phyloP scores from a whole-genome alignment of 1,139 yeast genomes.

The Trichomonascaceae sp. region DNA sequence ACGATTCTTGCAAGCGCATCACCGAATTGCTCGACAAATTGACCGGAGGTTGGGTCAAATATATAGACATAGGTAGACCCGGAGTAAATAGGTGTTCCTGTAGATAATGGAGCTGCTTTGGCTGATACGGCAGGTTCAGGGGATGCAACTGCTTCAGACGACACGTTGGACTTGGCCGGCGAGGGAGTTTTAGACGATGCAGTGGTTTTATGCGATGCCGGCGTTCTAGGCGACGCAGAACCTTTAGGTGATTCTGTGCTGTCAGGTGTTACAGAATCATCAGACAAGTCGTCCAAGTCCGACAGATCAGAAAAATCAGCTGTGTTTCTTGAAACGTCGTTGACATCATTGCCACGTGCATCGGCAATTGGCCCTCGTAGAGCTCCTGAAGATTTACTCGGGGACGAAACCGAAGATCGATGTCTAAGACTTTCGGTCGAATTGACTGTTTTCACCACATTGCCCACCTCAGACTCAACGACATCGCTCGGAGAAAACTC shows the following conservation, averaged over 20 bases:
- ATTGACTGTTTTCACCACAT: background rate
- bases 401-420: background rate
- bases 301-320: background rate
- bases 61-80: conserved; percentile 45
- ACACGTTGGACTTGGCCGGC: too few species aligned
- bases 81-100: background rate
- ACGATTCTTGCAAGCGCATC: conserved; percentile 37
- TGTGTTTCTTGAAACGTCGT: background rate
- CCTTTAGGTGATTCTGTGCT: background rate
- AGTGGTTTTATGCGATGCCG: background rate
- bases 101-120: too few species aligned
- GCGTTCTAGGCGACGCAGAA: background rate
- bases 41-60: conserved; percentile 50
- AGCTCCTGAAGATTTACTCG: background rate
- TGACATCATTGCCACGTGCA: background rate
- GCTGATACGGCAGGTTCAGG: background rate
- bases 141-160: too few species aligned
- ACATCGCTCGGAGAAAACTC: conserved; percentile 23
- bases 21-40: conserved; percentile 43
- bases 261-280: background rate
- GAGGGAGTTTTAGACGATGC: background rate
- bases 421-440: background rate
- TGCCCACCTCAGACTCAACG: background rate
- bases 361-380: background rate
- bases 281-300: background rate